Evolutionary conservation across 805 yeast genomes (phyloP).

Genomic region (Cephaloascus albidus): DNA sequence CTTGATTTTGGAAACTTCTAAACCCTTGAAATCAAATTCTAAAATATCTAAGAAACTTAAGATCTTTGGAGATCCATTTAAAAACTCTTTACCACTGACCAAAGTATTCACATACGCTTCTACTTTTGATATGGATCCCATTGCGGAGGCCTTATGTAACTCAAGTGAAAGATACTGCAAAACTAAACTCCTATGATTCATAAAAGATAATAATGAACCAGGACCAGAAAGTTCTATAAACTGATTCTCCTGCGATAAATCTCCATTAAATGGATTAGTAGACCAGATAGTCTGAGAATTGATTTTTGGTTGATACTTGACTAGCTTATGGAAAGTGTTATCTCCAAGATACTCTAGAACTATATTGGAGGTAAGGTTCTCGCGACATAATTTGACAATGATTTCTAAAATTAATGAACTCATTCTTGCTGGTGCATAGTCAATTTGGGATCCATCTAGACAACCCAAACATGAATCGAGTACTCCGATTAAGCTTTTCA

Average conservation of each 20-base stretch:
- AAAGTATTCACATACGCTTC: conserved; percentile 43
- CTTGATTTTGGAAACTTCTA: conserved; percentile 27
- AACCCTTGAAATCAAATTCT: conserved; percentile 41
- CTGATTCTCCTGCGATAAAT: conserved; percentile 21
- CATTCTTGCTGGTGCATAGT: conserved; percentile 48
- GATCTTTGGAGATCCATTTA: conserved; percentile 56
- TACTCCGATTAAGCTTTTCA: conserved; percentile 42
- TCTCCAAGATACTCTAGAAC: conserved; percentile 45
- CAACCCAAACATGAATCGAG: conserved; percentile 36
- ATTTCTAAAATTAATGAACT: conserved; percentile 52
- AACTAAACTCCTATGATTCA: conserved; percentile 49
- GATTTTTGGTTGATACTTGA: conserved; percentile 45
- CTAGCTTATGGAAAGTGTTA: conserved; percentile 41
- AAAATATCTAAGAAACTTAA: conserved; percentile 64
- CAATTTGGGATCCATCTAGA: conserved; percentile 27
- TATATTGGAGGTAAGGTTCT: conserved; percentile 40
- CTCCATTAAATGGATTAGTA: conserved; percentile 31
- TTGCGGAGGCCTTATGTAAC: conserved; percentile 44
- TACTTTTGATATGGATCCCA: conserved; percentile 41
- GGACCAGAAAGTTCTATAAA: conserved; percentile 27
- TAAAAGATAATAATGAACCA: conserved; percentile 52
- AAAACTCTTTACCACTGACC: conserved; percentile 38
- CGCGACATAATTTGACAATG: conserved; percentile 50
- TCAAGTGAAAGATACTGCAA: conserved; percentile 65
- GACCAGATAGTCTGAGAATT: conserved; percentile 50